Conservation (phyloP, 2,329 filamentous ascomycete species). For the Catunica adiposa region DNA sequence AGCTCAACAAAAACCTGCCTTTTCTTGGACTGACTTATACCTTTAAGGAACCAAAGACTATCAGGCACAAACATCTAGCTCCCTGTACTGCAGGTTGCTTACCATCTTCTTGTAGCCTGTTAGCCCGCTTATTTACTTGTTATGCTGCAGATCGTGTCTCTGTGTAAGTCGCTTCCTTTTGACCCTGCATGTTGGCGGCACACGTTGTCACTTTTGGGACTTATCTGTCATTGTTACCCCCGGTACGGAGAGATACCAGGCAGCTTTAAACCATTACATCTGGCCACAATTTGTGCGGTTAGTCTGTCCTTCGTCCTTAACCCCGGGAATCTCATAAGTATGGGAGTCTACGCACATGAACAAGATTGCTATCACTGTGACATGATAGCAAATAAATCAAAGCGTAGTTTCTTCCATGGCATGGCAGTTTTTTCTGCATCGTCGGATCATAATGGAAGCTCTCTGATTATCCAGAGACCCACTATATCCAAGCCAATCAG, state of each 20-base stretch:
- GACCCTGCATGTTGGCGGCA: slow-evolving; percentile 1
- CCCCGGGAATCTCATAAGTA: background rate
- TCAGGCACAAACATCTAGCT: background rate
- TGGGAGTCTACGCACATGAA: background rate
- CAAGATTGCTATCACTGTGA: background rate
- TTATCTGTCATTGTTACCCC: background rate
- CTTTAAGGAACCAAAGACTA: background rate
- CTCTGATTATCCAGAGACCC: no score
- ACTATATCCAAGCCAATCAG: no score
- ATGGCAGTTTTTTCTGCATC: no score
- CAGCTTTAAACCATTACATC: background rate
- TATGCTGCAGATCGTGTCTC: background rate
- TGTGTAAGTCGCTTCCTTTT: background rate
- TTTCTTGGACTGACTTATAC: no score
- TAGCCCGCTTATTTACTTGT: background rate
- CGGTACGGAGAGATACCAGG: background rate
- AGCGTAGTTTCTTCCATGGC: no score
- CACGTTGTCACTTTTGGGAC: background rate
- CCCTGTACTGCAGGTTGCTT: background rate
- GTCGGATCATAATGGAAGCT: no score
- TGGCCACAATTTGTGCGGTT: background rate
- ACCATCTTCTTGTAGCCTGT: background rate
- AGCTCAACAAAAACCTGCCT: no score
- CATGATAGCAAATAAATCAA: background rate
- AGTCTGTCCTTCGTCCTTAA: background rate